Evolutionary conservation across 2,329 filamentous ascomycete genomes (phyloP).

Genomic region (Lachnellula occidentalis): DNA sequence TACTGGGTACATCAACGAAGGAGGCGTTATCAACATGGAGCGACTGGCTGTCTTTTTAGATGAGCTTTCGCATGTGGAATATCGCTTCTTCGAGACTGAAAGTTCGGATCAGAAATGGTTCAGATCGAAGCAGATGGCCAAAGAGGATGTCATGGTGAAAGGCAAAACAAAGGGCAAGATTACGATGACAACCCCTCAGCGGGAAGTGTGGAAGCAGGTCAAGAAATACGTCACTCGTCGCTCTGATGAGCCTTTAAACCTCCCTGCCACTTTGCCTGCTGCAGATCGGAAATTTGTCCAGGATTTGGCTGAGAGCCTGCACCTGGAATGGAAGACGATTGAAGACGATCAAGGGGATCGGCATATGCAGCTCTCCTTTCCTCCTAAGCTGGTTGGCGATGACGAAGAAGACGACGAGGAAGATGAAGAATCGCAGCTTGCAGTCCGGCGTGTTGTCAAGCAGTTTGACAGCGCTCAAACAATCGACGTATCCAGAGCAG

Average conservation of each 20-base stretch:
- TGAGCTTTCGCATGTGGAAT: constrained; percentile 82
- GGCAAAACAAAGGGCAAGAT: constrained; percentile 59
- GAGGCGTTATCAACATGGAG: constrained; percentile 82
- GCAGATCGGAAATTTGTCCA: constrained; percentile 91
- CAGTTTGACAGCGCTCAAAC: constrained; percentile 88
- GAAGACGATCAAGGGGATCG: constrained; percentile 60
- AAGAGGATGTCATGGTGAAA: constrained; percentile 60
- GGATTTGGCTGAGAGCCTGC: constrained; percentile 68
- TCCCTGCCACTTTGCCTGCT: constrained; percentile 68
- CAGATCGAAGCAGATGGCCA: constrained; percentile 73
- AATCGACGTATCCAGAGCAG: constrained; percentile 71
- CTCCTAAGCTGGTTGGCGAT: constrained; percentile 42
- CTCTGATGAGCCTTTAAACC: constrained; percentile 59
- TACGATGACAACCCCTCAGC: constrained; percentile 73
- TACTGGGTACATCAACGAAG: constrained; percentile 94
- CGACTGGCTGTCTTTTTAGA: constrained; percentile 73
- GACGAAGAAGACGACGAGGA: constrained; percentile 65
- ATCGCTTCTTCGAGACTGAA: constrained; percentile 88
- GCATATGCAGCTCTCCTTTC: constrained; percentile 58
- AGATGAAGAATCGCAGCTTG: constrained; percentile 79
- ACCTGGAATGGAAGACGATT: constrained; percentile 59
- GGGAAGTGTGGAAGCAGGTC: constrained; percentile 74
- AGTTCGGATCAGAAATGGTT: constrained; percentile 88
- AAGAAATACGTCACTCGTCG: constrained; percentile 76
- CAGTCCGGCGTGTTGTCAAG: constrained; percentile 78